Conservation (phyloP, 179 eudicot species). For the Beta corolliflora region DNA sequence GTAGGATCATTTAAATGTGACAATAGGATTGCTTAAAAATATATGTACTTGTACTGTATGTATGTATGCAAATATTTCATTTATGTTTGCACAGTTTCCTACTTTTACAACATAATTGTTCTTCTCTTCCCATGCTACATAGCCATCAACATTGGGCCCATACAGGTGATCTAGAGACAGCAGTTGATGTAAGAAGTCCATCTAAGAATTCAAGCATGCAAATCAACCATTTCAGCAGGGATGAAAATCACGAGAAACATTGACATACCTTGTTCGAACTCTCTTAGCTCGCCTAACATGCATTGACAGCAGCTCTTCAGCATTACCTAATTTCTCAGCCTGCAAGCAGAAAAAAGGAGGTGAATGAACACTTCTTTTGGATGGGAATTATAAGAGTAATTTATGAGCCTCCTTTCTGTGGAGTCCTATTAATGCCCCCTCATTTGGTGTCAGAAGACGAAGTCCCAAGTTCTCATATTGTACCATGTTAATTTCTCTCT, state of each 20-base stretch:
- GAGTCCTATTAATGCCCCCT: too few species aligned
- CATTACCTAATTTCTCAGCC: conserved; percentile 45
- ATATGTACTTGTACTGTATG: not conserved
- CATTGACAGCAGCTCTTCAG: conserved; percentile 57
- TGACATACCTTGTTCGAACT: conserved; percentile 68
- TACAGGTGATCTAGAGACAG: not conserved
- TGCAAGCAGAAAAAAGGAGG: conserved; percentile 30
- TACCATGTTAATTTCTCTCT: too few species aligned
- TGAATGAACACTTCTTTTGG: not conserved
- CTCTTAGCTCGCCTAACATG: conserved; percentile 81
- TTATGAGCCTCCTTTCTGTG: too few species aligned
- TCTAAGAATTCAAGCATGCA: not conserved
- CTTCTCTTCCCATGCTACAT: too few species aligned
- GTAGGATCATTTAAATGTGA: not conserved
- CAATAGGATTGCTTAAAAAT: not conserved
- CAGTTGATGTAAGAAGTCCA: not conserved
- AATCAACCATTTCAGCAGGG: not conserved
- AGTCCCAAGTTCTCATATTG: too few species aligned
- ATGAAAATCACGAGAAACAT: not conserved
- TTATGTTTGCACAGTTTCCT: too few species aligned
- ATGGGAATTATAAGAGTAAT: too few species aligned
- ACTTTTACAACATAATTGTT: too few species aligned
- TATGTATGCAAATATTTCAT: too few species aligned
- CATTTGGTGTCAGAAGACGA: too few species aligned
- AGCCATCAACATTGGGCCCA: not conserved